Evolutionary conservation across 306 rosid genomes (phyloP).

Genomic region (Inga leiocalycina): DNA sequence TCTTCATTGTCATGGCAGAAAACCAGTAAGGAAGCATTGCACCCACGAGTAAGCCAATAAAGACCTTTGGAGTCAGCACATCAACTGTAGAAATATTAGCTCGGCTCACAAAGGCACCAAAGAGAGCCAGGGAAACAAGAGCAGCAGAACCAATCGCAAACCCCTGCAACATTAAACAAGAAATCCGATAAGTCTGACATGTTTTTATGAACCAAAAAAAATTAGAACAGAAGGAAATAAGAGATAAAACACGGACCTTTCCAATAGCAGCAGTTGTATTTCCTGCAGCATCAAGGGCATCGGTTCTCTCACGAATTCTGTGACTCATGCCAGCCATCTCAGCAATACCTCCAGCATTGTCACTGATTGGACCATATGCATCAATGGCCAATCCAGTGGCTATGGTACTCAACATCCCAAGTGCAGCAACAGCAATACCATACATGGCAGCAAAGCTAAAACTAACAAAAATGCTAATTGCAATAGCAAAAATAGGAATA

Average conservation of each 20-base stretch:
- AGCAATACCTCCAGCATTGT: conserved; percentile 76
- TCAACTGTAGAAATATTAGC: conserved; percentile 18
- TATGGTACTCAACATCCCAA: conserved; percentile 68
- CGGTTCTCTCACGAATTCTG: conserved; percentile 67
- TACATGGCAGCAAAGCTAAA: conserved; percentile 76
- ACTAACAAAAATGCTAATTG: conserved; percentile 62
- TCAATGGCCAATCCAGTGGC: conserved; percentile 22
- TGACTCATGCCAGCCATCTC: conserved; percentile 83
- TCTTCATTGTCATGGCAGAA: conserved; percentile 28
- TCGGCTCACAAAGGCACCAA: conserved; percentile 24
- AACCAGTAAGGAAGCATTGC: conserved; percentile 29
- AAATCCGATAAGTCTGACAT: background rate
- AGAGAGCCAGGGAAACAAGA: conserved; percentile 70
- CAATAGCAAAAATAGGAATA: conserved; percentile 70
- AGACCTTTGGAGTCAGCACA: conserved; percentile 26
- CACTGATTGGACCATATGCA: conserved; percentile 76
- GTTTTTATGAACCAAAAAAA: background rate
- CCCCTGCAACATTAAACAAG: conserved; percentile 41
- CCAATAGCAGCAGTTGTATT: conserved; percentile 71
- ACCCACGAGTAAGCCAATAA: conserved; percentile 24
- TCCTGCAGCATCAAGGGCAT: conserved; percentile 39
- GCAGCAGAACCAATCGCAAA: conserved; percentile 78
- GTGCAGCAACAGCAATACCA: conserved; percentile 71
- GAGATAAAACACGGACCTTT: conserved; percentile 42
- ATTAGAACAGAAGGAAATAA: background rate